These are phyloP conservation scores for Diplocarpon rosae DNA, from an alignment of 2,329 filamentous ascomycete genomes.

Conservation along the genomic window DNA sequence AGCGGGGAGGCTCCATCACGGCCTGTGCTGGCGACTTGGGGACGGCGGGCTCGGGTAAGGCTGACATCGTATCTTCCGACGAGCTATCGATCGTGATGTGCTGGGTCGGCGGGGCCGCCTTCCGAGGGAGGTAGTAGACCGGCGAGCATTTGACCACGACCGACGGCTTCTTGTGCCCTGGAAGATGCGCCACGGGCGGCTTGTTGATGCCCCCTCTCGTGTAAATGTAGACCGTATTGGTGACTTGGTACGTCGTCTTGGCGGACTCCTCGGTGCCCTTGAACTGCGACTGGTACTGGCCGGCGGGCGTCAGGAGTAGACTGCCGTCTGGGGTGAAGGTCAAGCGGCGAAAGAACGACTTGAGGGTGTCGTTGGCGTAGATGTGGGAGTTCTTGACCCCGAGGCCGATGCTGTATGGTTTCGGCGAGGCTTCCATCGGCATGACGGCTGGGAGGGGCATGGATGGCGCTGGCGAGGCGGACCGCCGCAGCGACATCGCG, in stretches of 20 bases:
- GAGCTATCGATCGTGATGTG: constrained; percentile 94
- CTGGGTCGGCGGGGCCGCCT: constrained; percentile 57
- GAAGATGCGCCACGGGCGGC: constrained; percentile 86
- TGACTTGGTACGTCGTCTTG: constrained; percentile 73
- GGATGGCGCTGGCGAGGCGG: constrained; percentile 85
- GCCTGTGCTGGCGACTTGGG: constrained; percentile 43
- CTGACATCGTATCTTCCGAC: constrained; percentile 74
- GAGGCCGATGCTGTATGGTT: constrained; percentile 43
- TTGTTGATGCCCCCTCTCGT: constrained; percentile 94
- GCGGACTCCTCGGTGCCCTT: constrained; percentile 47
- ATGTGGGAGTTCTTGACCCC: constrained; percentile 77
- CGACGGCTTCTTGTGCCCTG: constrained; percentile 95
- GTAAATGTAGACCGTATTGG: constrained; percentile 98
- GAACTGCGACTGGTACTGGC: constrained; percentile 81
- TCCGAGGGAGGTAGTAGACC: constrained; percentile 71
- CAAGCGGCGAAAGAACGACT: constrained; percentile 88
- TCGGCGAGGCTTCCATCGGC: constrained; percentile 82
- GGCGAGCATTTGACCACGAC: constrained; percentile 93
- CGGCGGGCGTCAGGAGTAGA: constrained; percentile 84
- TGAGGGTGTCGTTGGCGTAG: constrained; percentile 93
- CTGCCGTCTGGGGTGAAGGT: constrained; percentile 95
- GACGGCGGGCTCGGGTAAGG: constrained; percentile 67
- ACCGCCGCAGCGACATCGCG: constrained; percentile 61
- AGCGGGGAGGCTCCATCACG: constrained; percentile 75
- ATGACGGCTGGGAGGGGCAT: constrained; percentile 92